Evolutionary conservation across 306 rosid species (phyloP).

Genomic region (Begonia masoniana): DNA sequence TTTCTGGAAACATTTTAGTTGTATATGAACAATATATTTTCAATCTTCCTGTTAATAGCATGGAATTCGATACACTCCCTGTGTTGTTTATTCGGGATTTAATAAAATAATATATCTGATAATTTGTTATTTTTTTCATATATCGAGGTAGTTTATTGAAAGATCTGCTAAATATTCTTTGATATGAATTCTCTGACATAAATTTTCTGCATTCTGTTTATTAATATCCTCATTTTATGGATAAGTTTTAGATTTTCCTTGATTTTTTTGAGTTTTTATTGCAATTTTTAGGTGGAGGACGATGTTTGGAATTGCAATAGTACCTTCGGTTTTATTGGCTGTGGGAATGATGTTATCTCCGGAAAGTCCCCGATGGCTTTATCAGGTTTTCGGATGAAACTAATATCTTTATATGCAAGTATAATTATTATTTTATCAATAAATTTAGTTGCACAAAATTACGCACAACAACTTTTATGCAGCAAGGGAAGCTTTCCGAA

Average conservation of each 20-base stretch:
- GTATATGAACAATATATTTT: too few relatives aligned
- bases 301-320: slow-evolving; percentile 79
- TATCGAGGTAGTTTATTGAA: too few relatives aligned
- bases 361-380: slow-evolving; percentile 97
- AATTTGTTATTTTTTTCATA: too few relatives aligned
- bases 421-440: slow-evolving; percentile 4
- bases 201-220: too few relatives aligned
- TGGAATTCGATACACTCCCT: background rate
- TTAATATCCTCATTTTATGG: background rate
- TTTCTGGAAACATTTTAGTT: too few relatives aligned
- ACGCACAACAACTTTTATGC: slow-evolving; percentile 14
- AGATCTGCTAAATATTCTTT: background rate
- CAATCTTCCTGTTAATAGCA: too few relatives aligned
- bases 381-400: slow-evolving; percentile 46
- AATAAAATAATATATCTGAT: background rate
- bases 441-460: background rate
- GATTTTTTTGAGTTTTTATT: background rate
- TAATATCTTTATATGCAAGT: background rate
- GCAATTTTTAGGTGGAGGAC: slow-evolving; percentile 74
- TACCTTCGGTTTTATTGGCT: slow-evolving; percentile 80
- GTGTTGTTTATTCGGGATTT: background rate
- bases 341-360: slow-evolving; percentile 87
- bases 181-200: too few relatives aligned
- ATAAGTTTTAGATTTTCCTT: background rate
- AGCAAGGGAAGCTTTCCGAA: slow-evolving; percentile 79